phyloP scores from a whole-genome alignment of 768 basidiomycete species.

The Lactarius akahatsu region DNA sequence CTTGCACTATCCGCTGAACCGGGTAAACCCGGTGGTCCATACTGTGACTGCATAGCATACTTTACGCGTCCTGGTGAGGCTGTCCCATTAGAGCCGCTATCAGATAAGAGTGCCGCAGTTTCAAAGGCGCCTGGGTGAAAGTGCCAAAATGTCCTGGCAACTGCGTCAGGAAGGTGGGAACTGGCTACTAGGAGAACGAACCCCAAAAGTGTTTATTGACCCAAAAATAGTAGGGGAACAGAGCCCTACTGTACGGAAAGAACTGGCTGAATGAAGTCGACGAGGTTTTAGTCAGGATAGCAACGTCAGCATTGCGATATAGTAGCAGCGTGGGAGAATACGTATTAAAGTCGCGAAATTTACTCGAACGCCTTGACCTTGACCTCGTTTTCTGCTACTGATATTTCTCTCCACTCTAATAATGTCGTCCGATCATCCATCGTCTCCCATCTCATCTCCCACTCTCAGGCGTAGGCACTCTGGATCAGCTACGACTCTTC shows the following conservation, averaged over 20 bases:
- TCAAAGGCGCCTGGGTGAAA: conserved; percentile 36
- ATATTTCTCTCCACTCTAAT: background rate
- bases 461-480: conserved; percentile 60
- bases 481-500: conserved; percentile 45
- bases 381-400: background rate
- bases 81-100: conserved; percentile 49
- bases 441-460: conserved; percentile 9
- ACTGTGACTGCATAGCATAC: conserved; percentile 45
- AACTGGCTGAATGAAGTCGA: too few relatives aligned
- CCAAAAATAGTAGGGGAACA: conserved; percentile 18
- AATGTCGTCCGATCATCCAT: conserved; percentile 21
- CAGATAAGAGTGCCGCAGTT: conserved; percentile 49
- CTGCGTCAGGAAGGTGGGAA: conserved; percentile 41
- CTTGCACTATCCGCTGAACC: too few relatives aligned
- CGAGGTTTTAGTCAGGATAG: background rate
- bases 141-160: too few relatives aligned
- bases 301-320: background rate
- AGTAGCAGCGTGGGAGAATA: conserved; percentile 18
- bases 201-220: background rate
- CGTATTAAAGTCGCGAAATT: background rate
- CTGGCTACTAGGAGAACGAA: conserved; percentile 21
- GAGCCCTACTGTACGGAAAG: conserved; percentile 9
- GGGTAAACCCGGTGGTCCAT: conserved; percentile 49
- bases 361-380: conserved; percentile 1
- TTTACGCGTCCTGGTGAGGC: conserved; percentile 63